Evolutionary conservation across 495 filamentous ascomycete species (phyloP).

Genomic region (Penicillium subrubescens): DNA sequence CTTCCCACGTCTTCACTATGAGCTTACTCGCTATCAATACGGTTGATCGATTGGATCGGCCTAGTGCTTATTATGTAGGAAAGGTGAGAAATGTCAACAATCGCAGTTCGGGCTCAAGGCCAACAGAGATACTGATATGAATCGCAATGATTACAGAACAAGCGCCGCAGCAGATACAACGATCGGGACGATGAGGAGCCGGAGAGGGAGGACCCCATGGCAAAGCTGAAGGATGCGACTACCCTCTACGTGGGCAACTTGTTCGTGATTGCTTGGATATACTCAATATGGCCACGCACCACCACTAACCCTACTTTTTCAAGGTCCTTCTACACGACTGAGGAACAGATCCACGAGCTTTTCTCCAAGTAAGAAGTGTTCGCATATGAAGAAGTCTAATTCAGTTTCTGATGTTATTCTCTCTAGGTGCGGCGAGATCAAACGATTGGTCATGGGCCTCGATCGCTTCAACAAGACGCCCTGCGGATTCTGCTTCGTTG

Average conservation of each 20-base stretch:
- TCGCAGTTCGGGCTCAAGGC: not conserved
- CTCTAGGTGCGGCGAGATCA: constrained; percentile 86
- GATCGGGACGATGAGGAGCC: constrained; percentile 57
- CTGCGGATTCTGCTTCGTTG: constrained; percentile 98
- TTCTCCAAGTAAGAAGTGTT: constrained; percentile 72
- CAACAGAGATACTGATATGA: not conserved
- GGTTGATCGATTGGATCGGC: constrained; percentile 83
- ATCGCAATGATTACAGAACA: constrained; percentile 54
- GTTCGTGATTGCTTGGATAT: constrained; percentile 51
- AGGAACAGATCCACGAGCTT: constrained; percentile 97
- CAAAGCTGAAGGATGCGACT: constrained; percentile 81
- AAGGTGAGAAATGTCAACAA: constrained; percentile 54
- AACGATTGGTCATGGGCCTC: constrained; percentile 96
- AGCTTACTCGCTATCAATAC: constrained; percentile 51
- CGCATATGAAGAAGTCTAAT: not conserved
- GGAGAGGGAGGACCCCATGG: constrained; percentile 57
- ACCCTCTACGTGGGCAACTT: constrained; percentile 98
- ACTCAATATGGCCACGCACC: not conserved
- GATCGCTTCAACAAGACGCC: constrained; percentile 97
- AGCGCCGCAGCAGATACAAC: constrained; percentile 65
- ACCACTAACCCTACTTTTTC: constrained; percentile 32
- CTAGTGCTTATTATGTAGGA: constrained; percentile 82
- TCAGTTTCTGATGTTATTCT: not conserved
- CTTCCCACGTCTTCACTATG: constrained; percentile 20
- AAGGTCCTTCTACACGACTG: constrained; percentile 99